A percentile compares a stretch with the other conserved stretches of the same genome.
phyloP scores from a whole-genome alignment of 345 rosid species.

The Toxicodendron radicans region DNA sequence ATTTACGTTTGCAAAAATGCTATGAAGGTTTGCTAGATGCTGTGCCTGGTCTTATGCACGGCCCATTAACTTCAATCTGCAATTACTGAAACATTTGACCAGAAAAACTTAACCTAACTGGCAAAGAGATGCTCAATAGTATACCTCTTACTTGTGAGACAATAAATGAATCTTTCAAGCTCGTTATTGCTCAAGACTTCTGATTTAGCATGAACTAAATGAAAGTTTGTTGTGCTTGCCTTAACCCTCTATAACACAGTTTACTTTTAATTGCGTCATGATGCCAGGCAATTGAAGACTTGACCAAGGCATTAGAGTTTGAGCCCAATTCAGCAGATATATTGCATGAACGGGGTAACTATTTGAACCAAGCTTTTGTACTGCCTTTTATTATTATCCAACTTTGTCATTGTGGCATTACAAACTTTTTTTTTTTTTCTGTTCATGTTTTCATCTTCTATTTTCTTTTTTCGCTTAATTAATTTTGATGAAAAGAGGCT shows the following conservation, averaged over 20 bases:
- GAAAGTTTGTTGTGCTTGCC: constrained; percentile 4
- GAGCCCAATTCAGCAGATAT: constrained; percentile 88
- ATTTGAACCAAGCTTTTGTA: constrained; percentile 17
- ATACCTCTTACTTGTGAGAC: constrained; percentile 8
- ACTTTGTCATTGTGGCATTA: constrained; percentile 4
- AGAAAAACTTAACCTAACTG: constrained; percentile 6
- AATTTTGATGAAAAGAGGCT: background rate
- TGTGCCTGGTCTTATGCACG: constrained; percentile 16
- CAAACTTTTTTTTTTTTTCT: constrained; percentile 3
- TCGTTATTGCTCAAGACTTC: constrained; percentile 14
- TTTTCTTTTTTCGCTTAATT: background rate
- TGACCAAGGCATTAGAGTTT: constrained; percentile 84
- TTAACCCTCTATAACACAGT: background rate
- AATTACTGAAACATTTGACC: constrained; percentile 6
- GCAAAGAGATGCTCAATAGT: background rate
- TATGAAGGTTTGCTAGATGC: constrained; percentile 8
- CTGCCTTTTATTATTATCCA: background rate
- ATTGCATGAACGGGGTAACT: constrained; percentile 89
- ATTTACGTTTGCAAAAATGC: background rate
- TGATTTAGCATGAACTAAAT: background rate
- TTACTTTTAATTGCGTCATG: constrained; percentile 25
- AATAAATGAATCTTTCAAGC: constrained; percentile 13
- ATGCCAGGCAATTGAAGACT: constrained; percentile 83
- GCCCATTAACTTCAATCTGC: background rate
- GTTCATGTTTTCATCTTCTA: background rate